phyloP scores from a whole-genome alignment of 2,329 filamentous ascomycete species.

The Colletotrichum noveboracense region DNA sequence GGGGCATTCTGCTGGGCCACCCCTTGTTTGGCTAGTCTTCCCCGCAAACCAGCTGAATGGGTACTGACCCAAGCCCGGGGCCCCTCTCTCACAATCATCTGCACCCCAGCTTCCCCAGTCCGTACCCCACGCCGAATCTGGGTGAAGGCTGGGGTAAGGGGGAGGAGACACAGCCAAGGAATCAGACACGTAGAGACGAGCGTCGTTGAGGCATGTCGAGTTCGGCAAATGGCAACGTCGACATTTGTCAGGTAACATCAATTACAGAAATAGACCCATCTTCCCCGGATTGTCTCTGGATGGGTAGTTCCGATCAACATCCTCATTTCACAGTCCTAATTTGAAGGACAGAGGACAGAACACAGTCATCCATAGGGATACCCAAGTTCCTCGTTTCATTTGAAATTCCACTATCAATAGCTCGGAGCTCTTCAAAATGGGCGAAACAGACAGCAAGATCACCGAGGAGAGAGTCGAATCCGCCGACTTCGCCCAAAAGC shows the following conservation, averaged over 20 bases:
- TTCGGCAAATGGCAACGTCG: background rate
- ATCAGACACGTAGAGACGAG: background rate
- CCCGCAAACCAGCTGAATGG: background rate
- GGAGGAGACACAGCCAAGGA: background rate
- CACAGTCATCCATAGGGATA: background rate
- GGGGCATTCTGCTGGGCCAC: background rate
- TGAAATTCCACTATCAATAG: background rate
- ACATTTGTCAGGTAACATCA: background rate
- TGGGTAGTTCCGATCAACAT: background rate
- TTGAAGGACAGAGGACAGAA: background rate
- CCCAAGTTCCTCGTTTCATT: background rate
- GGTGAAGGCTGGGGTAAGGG: background rate
- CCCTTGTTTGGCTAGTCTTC: background rate
- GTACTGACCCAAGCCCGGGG: background rate
- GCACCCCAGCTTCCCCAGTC: background rate
- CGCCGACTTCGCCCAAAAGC: background rate
- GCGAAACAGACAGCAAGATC: conserved; percentile 4
- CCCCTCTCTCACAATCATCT: background rate
- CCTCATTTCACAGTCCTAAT: background rate
- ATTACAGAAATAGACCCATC: background rate
- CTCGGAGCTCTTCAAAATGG: background rate
- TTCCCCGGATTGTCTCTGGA: background rate
- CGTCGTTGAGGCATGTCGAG: background rate
- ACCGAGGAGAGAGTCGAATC: conserved; percentile 6
- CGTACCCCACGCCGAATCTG: background rate